Percentiles rank a stretch among this genome's conserved stretches.
phyloP scores from a whole-genome alignment of 305 asterid species.

The Lippia alba region DNA sequence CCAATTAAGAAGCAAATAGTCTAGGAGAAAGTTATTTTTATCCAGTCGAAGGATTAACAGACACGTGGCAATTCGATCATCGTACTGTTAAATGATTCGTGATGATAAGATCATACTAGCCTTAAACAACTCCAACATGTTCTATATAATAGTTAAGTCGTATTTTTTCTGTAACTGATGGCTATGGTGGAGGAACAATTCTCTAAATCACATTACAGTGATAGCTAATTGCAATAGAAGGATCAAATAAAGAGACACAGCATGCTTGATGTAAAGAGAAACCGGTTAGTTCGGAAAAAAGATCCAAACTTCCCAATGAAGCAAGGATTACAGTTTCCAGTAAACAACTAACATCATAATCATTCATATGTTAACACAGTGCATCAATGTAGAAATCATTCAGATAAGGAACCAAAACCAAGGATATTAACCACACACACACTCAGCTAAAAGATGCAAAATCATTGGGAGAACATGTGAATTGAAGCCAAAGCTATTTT shows the following conservation, averaged over 20 bases:
- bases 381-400: slow-evolving; percentile 35
- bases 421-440: slow-evolving; percentile 13
- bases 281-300: background rate
- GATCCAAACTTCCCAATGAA: slow-evolving; percentile 7
- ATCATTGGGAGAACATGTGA: slow-evolving; percentile 14
- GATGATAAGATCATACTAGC: background rate
- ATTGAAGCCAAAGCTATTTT: slow-evolving; percentile 6
- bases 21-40: slow-evolving; percentile 2
- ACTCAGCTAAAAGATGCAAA: background rate
- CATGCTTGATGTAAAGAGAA: background rate
- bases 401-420: slow-evolving; percentile 31
- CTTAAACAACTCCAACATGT: too few species aligned
- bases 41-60: slow-evolving; percentile 11
- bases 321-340: slow-evolving; percentile 27
- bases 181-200: slow-evolving; percentile 6
- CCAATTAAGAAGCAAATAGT: slow-evolving; percentile 7
- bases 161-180: slow-evolving; percentile 11
- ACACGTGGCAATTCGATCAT: slow-evolving; percentile 5
- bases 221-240: background rate
- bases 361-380: slow-evolving; percentile 1
- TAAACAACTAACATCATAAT: slow-evolving; percentile 18
- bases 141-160: background rate
- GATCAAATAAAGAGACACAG: slow-evolving; percentile 15
- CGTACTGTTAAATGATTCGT: slow-evolving; percentile 14
- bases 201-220: too few species aligned